Evolutionary conservation across 1,139 yeast genomes (phyloP).

Genomic region (Geotrichum bryndzae): DNA sequence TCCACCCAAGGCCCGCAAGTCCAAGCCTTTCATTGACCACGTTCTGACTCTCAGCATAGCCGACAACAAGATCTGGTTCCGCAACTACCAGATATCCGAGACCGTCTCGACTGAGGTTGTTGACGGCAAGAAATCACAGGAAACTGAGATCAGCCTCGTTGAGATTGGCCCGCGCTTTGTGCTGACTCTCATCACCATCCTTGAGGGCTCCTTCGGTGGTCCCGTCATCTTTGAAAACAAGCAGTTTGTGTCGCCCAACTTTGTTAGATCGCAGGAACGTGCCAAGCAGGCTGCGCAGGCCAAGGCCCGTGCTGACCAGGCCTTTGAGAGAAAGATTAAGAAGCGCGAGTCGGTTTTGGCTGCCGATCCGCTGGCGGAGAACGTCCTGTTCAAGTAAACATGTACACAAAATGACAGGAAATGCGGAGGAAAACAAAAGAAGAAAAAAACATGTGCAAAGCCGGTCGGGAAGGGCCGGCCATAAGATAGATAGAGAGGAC

Average conservation of each 20-base stretch:
- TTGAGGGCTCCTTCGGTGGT: slow-evolving; percentile 97
- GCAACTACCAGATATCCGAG: slow-evolving; percentile 90
- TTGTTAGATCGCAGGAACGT: slow-evolving; percentile 82
- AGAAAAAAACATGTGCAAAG: background rate
- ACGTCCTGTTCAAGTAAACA: slow-evolving; percentile 49
- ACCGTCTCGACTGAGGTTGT: slow-evolving; percentile 47
- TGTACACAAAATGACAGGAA: background rate
- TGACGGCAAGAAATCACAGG: slow-evolving; percentile 33
- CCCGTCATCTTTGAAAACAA: slow-evolving; percentile 96
- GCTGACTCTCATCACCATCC: slow-evolving; percentile 80
- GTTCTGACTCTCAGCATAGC: slow-evolving; percentile 89
- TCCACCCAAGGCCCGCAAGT: slow-evolving; percentile 90
- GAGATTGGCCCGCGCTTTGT: slow-evolving; percentile 98
- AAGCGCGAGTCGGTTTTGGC: slow-evolving; percentile 69
- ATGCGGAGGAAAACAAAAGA: background rate
- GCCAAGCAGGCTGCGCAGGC: slow-evolving; percentile 80
- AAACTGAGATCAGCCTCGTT: slow-evolving; percentile 61
- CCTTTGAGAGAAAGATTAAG: slow-evolving; percentile 66
- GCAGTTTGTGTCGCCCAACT: slow-evolving; percentile 93
- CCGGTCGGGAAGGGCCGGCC: background rate
- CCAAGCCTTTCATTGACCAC: slow-evolving; percentile 93
- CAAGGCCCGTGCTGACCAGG: slow-evolving; percentile 69
- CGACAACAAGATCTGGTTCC: slow-evolving; percentile 91
- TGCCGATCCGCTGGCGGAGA: slow-evolving; percentile 81
- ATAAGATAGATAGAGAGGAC: background rate